Evolutionary conservation across 139 green algal genomes (phyloP).

Genomic region (Coelastrella sp.): DNA sequence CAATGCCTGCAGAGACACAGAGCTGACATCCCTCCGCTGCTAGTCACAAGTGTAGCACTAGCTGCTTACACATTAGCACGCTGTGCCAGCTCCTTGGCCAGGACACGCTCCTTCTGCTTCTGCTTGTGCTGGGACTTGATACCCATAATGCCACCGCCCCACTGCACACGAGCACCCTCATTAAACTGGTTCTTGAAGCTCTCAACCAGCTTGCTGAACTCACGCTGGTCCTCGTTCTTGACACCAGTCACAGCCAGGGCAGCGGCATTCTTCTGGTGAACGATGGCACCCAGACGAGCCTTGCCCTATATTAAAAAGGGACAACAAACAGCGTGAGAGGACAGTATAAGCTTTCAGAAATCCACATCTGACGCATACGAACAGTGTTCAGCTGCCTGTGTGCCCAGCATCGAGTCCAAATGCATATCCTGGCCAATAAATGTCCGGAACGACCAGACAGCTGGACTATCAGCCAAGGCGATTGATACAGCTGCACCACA

Average conservation of each 20-base stretch:
- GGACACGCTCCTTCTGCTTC: constrained; percentile 85
- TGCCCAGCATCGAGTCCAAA: too few relatives aligned
- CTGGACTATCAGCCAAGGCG: too few relatives aligned
- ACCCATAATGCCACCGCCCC: constrained; percentile 98
- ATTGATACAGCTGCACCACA: neutral
- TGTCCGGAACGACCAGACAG: too few relatives aligned
- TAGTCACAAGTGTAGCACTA: neutral
- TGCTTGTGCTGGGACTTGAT: constrained; percentile 95
- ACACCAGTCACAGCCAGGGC: constrained; percentile 94
- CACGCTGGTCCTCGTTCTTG: constrained; percentile 98
- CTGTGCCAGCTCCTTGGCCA: constrained; percentile 91
- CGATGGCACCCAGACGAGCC: constrained; percentile 91
- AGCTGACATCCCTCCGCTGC: neutral
- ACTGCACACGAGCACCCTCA: constrained; percentile 88
- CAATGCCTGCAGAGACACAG: neutral
- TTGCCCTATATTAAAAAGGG: constrained; percentile 77
- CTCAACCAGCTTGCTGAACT: constrained; percentile 99
- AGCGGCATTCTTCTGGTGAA: constrained; percentile 99
- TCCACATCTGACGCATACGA: too few relatives aligned
- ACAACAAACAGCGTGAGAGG: too few relatives aligned
- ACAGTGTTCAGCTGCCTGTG: too few relatives aligned
- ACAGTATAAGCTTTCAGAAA: too few relatives aligned
- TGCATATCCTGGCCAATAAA: too few relatives aligned
- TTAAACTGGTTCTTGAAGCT: constrained; percentile 93
- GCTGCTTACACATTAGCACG: constrained; percentile 65